Evolutionary conservation across 306 rosid species (phyloP).

Genomic region (Pachyrhizus erosus): DNA sequence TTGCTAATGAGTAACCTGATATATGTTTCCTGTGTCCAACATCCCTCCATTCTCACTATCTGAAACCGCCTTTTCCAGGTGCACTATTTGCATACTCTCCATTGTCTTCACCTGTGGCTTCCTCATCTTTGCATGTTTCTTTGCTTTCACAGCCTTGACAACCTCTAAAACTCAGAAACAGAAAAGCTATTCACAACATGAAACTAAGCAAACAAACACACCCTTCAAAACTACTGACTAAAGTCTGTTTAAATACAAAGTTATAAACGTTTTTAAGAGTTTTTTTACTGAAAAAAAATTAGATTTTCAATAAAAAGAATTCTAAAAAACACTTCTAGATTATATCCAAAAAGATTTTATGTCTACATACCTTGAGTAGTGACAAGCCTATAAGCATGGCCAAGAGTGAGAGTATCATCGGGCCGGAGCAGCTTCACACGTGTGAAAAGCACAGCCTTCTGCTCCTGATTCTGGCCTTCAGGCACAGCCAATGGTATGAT

Average conservation of each 20-base stretch:
- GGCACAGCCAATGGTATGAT: conserved; percentile 84
- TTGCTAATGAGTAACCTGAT: conserved; percentile 52
- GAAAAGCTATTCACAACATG: not conserved
- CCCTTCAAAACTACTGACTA: too few relatives aligned
- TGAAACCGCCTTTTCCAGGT: conserved; percentile 42
- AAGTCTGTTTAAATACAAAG: too few relatives aligned
- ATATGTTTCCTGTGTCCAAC: conserved; percentile 43
- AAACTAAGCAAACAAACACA: not conserved
- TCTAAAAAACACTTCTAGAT: too few relatives aligned
- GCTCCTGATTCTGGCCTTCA: conserved; percentile 46
- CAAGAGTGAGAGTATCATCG: conserved; percentile 81
- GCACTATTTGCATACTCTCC: conserved; percentile 43
- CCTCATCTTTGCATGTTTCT: conserved; percentile 75
- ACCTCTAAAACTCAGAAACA: conserved; percentile 66
- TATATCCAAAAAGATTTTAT: too few relatives aligned
- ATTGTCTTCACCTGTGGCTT: conserved; percentile 52
- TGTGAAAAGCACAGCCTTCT: conserved; percentile 66
- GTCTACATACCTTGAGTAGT: conserved; percentile 80
- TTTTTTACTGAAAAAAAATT: too few relatives aligned
- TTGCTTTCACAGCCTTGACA: conserved; percentile 76
- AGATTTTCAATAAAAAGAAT: too few relatives aligned
- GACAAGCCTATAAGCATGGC: conserved; percentile 91
- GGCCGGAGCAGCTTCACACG: conserved; percentile 92
- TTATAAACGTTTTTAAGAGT: too few relatives aligned
- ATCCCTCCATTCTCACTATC: conserved; percentile 49